phyloP scores from a whole-genome alignment of 139 green algal genomes.

The Ulvella scutata region DNA sequence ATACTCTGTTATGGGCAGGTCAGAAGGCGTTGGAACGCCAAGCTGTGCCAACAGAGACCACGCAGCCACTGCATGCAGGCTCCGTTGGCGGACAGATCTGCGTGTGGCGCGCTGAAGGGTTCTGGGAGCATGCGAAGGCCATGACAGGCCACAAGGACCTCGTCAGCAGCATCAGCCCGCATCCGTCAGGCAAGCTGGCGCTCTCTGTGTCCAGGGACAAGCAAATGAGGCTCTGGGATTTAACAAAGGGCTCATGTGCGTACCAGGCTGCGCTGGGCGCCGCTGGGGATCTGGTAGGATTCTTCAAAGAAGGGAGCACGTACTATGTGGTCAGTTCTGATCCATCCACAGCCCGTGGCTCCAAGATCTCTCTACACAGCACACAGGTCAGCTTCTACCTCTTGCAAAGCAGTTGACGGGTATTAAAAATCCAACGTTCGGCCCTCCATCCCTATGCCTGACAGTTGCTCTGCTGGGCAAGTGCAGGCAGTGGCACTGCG shows the following conservation, averaged over 20 bases:
- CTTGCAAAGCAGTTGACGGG: no score
- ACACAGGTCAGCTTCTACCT: slow-evolving; percentile 7
- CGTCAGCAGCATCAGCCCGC: slow-evolving; percentile 46
- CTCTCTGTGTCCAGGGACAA: slow-evolving; percentile 56
- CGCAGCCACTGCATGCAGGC: no score
- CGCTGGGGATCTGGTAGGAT: slow-evolving; percentile 30
- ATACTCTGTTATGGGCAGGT: no score
- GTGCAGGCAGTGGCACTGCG: no score
- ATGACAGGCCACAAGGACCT: slow-evolving; percentile 36
- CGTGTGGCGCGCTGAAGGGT: slow-evolving; percentile 46
- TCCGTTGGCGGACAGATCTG: slow-evolving; percentile 18
- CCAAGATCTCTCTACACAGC: slow-evolving; percentile 21
- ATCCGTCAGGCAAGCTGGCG: slow-evolving; percentile 51
- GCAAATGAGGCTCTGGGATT: slow-evolving; percentile 68
- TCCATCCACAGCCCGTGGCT: slow-evolving; percentile 7
- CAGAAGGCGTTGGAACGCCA: no score
- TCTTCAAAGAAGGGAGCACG: slow-evolving; percentile 17
- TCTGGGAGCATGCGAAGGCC: slow-evolving; percentile 62
- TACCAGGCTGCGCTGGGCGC: slow-evolving; percentile 40
- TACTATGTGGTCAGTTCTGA: slow-evolving; percentile 28
- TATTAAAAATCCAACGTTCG: no score
- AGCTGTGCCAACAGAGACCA: no score
- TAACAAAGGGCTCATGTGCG: slow-evolving; percentile 38
- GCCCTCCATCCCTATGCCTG: no score
- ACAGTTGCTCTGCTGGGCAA: no score